Evolutionary conservation across 2,329 filamentous ascomycete species (phyloP).

Genomic region (Colletotrichum neosansevieriae): DNA sequence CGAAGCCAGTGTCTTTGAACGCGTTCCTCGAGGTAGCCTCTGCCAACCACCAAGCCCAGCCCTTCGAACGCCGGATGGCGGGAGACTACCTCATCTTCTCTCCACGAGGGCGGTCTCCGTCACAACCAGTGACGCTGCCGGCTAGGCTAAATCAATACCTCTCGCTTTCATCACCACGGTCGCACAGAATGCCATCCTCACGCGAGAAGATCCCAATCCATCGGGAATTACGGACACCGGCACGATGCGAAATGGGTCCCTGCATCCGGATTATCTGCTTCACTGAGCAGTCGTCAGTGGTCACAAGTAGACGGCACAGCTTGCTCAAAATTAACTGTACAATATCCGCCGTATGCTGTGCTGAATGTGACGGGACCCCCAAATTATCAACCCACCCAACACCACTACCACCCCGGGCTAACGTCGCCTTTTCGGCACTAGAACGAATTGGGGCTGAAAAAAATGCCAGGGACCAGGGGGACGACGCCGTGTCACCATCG

Average conservation of each 20-base stretch:
- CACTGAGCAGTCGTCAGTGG: too few relatives aligned
- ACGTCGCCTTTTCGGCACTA: conserved; percentile 28
- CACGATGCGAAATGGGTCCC: background rate
- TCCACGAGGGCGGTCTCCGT: conserved; percentile 17
- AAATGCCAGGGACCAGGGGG: background rate
- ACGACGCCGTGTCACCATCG: background rate
- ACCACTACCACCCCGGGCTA: background rate
- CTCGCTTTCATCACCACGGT: background rate
- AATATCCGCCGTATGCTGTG: too few relatives aligned
- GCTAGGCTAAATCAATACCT: conserved; percentile 10
- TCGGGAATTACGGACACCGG: background rate
- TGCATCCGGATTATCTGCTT: background rate
- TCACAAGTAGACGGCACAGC: too few relatives aligned
- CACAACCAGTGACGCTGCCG: conserved; percentile 31
- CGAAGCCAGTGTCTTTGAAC: too few relatives aligned
- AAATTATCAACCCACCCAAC: conserved; percentile 22
- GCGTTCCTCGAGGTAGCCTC: too few relatives aligned
- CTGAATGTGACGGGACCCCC: background rate
- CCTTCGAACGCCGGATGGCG: background rate
- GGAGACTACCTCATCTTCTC: conserved; percentile 31
- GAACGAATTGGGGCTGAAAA: background rate
- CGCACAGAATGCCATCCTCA: background rate
- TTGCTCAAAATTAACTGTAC: too few relatives aligned
- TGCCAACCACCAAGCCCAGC: background rate
- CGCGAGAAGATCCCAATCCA: background rate